A percentile compares a stretch with the other conserved stretches of the same genome.
Evolutionary conservation across 177 flowering plant genomes (phyloP).

Genomic region (Vitis hybrid): DNA sequence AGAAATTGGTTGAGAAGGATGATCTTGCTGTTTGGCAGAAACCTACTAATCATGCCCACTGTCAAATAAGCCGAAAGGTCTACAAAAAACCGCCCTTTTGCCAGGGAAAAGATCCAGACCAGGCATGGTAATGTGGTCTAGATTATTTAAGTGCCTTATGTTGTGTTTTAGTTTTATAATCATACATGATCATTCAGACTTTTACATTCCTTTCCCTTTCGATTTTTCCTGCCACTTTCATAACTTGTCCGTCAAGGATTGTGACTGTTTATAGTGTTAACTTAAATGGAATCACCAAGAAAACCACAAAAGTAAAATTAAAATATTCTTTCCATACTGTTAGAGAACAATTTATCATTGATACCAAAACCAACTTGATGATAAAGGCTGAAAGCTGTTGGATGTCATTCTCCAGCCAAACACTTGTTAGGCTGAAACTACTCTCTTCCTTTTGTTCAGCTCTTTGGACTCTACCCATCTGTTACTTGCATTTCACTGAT

Average conservation of each 20-base stretch:
- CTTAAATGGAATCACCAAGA: too few relatives aligned
- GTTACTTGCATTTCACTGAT: too few relatives aligned
- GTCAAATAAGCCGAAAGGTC: constrained; percentile 53
- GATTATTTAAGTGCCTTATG: too few relatives aligned
- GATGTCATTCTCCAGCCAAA: not conserved
- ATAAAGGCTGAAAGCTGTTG: constrained; percentile 4
- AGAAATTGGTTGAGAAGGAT: constrained; percentile 59
- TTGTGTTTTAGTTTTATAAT: too few relatives aligned
- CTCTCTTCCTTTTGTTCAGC: too few relatives aligned
- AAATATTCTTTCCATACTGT: not conserved
- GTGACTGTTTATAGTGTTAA: too few relatives aligned
- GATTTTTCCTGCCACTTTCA: too few relatives aligned
- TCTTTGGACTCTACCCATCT: too few relatives aligned
- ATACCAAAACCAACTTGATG: constrained; percentile 18
- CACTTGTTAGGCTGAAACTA: not conserved
- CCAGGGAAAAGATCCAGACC: constrained; percentile 54
- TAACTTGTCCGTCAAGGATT: too few relatives aligned
- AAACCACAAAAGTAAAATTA: not conserved
- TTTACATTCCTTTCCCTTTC: too few relatives aligned
- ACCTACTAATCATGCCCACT: constrained; percentile 80
- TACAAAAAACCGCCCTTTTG: constrained; percentile 68
- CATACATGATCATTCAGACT: too few relatives aligned
- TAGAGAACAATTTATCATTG: not conserved
- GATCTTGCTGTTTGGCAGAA: constrained; percentile 92
- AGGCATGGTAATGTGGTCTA: constrained; percentile 57